Evolutionary conservation across 2,329 filamentous ascomycete species (phyloP), one percentile per base, ranked within the genome.

Genomic region (Fusarium proliferatum): DNA sequence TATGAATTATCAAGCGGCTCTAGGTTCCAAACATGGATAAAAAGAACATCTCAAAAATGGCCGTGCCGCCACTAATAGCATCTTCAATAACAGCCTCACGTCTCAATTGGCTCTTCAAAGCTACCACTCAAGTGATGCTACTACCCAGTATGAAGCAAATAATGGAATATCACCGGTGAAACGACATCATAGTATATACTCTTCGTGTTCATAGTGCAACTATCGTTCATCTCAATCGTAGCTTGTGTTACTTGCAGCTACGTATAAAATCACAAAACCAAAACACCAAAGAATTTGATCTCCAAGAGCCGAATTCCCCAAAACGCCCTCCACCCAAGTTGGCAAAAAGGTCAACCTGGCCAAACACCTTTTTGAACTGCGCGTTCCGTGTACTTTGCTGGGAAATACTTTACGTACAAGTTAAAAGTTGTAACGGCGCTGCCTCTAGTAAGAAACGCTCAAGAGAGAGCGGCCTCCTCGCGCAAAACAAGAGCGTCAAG

Each of bases 321-420:
- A 79, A 69, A 78, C 77, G 78, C 76, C 78, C 64, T 66, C 70
- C 71, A 78, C 51, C 51, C 23, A 55, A 77, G 72, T 69, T 67
- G 77, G 41, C 33, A 77, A 71, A 72, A 64, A 72, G 68, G 56
- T 71, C 67, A 64, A 69, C 78, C 77, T 79, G 74, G 72, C 72
- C 83, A 81, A 84, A 83, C 84, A 85, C 78, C 81, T 85, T 86
- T 77, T 86, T 85, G 75, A 79, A 80, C 82, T 85, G 81, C 83
- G 81, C 71, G 71, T 85, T 70, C 75, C 76, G 71, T 76, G 62
- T 76, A 68, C 76, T 72, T 81, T 81, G 77, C 77, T 82, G 78
- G 41, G 57, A 53, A 79, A 71, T 71, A 74, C 83, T 78, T 82
- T 82, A 84, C 79, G 80, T 84, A 83, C 82, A 83, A 72, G 69